Evolutionary conservation across 2,329 filamentous ascomycete genomes (phyloP).

Genomic region (Escovopsis weberi): DNA sequence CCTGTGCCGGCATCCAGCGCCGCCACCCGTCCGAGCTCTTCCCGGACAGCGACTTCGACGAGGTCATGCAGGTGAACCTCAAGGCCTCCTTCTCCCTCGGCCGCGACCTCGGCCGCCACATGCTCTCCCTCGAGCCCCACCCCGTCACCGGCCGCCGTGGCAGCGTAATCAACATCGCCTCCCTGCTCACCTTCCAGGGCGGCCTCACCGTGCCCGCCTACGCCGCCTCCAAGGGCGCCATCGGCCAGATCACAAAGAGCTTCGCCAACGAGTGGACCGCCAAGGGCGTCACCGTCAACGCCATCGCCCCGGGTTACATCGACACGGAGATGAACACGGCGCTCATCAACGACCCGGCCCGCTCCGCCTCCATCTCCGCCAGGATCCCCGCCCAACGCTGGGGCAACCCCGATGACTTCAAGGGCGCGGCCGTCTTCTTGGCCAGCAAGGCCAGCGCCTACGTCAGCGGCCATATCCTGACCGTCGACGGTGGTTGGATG

Average conservation of each 20-base stretch:
- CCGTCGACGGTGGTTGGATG: constrained; percentile 91
- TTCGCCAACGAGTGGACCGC: constrained; percentile 75
- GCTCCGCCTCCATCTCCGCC: constrained; percentile 59
- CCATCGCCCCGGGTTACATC: constrained; percentile 80
- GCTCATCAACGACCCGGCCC: constrained; percentile 54
- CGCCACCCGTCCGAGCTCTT: constrained; percentile 64
- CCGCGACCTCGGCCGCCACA: constrained; percentile 65
- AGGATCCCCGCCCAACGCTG: constrained; percentile 75
- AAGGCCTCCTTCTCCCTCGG: constrained; percentile 65
- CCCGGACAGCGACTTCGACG: constrained; percentile 62
- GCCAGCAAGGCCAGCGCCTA: constrained; percentile 66
- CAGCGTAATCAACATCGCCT: constrained; percentile 73
- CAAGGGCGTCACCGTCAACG: constrained; percentile 73
- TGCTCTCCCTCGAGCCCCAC: constrained; percentile 44
- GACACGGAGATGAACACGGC: constrained; percentile 91
- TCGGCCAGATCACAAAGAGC: constrained; percentile 73
- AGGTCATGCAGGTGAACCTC: constrained; percentile 78
- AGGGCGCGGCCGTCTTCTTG: constrained; percentile 65
- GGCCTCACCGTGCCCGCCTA: constrained; percentile 83
- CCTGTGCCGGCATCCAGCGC: constrained; percentile 76
- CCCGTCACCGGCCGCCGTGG: constrained; percentile 42
- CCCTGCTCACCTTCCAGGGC: constrained; percentile 70
- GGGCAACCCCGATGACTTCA: constrained; percentile 77
- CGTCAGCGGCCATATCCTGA: constrained; percentile 67
- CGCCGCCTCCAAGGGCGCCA: constrained; percentile 70